Evolutionary conservation across 2,329 filamentous ascomycete genomes (phyloP).

Genomic region (Pestalotiopsis fici): DNA sequence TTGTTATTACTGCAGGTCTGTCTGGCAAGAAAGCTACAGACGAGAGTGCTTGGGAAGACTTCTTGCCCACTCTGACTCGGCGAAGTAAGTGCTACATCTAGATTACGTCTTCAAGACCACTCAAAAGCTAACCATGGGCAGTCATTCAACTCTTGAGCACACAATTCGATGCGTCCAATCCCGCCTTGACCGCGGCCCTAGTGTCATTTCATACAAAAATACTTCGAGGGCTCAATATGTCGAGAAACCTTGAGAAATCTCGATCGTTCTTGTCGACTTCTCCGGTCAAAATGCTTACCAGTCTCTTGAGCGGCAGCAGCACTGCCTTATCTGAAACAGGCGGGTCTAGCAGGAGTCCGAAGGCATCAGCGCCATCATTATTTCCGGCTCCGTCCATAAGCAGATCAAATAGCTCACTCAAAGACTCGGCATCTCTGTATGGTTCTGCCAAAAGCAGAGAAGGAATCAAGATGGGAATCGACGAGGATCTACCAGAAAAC

Average conservation of each 20-base stretch:
- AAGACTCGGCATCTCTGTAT: conserved; percentile 54
- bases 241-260: conserved; percentile 63
- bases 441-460: conserved; percentile 54
- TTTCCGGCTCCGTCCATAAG: conserved; percentile 37
- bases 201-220: conserved; percentile 79
- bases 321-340: conserved; percentile 38
- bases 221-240: conserved; percentile 67
- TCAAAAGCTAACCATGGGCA: conserved; percentile 40
- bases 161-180: conserved; percentile 69
- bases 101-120: neutral
- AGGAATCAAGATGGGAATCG: conserved; percentile 40
- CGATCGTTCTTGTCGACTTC: conserved; percentile 77
- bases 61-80: conserved; percentile 74
- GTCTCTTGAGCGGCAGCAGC: conserved; percentile 67
- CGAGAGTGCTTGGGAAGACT: conserved; percentile 70
- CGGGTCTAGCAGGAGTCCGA: conserved; percentile 40
- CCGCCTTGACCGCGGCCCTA: conserved; percentile 64
- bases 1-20: conserved; percentile 59
- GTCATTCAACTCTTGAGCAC: conserved; percentile 72
- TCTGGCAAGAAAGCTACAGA: conserved; percentile 75
- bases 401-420: conserved; percentile 36
- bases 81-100: conserved; percentile 55
- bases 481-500: conserved; percentile 61
- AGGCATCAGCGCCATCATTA: conserved; percentile 36
- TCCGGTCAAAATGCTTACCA: conserved; percentile 88